Evolutionary conservation across 148 eudicot genomes (phyloP).

Genomic region (Vaccinium darrowii): DNA sequence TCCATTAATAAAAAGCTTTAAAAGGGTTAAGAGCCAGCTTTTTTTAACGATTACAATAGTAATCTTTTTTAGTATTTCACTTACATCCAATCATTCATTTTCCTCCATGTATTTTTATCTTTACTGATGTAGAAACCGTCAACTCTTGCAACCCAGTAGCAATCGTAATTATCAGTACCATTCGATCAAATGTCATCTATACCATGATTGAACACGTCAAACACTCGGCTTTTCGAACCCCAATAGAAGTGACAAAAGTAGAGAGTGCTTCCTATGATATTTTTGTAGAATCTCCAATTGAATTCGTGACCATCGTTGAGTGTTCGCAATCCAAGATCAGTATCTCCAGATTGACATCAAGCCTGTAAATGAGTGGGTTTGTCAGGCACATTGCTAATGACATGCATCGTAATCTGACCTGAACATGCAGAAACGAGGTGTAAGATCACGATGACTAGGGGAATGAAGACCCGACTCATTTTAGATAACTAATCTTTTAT

Average conservation of each 20-base stretch:
- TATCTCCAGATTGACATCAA: background rate
- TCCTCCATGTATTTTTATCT: background rate
- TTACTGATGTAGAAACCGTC: background rate
- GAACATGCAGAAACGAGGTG: no score
- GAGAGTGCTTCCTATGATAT: background rate
- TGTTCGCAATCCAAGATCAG: background rate
- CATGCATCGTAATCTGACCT: background rate
- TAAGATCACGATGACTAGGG: no score
- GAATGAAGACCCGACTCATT: no score
- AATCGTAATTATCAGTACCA: no score
- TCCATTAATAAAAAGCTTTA: no score
- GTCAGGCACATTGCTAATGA: background rate
- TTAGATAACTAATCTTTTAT: no score
- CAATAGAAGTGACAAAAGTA: background rate
- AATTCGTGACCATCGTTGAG: background rate
- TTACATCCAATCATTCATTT: background rate
- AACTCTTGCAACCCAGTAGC: background rate
- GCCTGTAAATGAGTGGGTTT: background rate
- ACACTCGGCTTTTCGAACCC: background rate
- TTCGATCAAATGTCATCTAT: background rate
- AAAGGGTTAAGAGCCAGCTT: no score
- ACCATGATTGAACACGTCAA: background rate
- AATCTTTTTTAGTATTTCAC: no score
- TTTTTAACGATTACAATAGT: no score
- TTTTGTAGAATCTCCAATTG: background rate